These are phyloP conservation scores for Ustilago vetiveriae DNA, from an alignment of 1,284 basidiomycete species.

Conservation along the genomic window DNA sequence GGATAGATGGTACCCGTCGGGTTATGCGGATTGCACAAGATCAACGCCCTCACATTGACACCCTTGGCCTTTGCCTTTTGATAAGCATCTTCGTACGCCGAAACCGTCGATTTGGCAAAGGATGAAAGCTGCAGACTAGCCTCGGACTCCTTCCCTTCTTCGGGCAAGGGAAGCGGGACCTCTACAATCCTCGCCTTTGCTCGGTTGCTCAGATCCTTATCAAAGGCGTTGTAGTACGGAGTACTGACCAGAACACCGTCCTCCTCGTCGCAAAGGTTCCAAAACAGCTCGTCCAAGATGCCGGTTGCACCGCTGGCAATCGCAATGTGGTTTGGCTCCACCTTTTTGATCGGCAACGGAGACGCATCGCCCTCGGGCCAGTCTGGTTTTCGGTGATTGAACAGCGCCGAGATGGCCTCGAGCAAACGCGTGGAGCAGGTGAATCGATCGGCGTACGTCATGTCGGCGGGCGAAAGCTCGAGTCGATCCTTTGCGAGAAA, in stretches of 20 bases:
- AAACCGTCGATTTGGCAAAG: constrained; percentile 31
- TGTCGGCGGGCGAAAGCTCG: constrained; percentile 37
- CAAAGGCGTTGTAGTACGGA: constrained; percentile 58
- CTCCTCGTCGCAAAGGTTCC: constrained; percentile 42
- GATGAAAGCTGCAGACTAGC: neutral
- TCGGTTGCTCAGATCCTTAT: constrained; percentile 43
- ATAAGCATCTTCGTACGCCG: constrained; percentile 43
- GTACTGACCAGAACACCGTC: constrained; percentile 53
- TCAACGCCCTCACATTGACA: constrained; percentile 25
- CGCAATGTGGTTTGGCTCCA: constrained; percentile 48
- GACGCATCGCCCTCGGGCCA: constrained; percentile 28
- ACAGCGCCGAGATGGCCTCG: constrained; percentile 33
- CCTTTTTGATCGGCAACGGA: constrained; percentile 32
- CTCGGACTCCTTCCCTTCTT: neutral
- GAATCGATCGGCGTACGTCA: constrained; percentile 54
- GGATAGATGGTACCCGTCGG: constrained; percentile 55
- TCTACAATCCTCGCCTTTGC: constrained; percentile 34
- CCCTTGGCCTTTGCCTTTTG: constrained; percentile 24
- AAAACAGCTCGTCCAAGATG: constrained; percentile 52
- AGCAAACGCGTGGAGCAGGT: constrained; percentile 35
- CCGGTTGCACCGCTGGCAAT: constrained; percentile 53
- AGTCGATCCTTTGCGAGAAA: constrained; percentile 36
- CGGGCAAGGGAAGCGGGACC: constrained; percentile 26
- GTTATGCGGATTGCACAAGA: constrained; percentile 61
- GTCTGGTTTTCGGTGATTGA: constrained; percentile 35